Evolutionary conservation across 768 basidiomycete species (phyloP), one percentile per base, ranked within the genome.

Genomic region (Gyrodon lividus): DNA sequence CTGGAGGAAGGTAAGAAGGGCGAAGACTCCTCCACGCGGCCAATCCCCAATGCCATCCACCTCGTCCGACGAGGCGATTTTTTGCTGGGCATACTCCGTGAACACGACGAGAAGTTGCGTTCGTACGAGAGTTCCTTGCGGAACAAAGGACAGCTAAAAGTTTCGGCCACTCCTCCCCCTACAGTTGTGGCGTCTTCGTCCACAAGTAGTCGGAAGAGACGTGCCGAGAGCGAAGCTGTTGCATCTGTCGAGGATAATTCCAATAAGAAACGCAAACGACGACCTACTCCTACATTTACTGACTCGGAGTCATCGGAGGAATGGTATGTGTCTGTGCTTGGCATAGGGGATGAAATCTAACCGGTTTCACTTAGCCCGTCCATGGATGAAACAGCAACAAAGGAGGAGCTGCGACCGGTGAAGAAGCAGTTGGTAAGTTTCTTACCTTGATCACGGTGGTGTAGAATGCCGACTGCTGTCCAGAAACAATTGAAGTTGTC

Each of bases 51-150:
- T 62, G 92, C 97, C 26, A 98, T 99, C 55, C 97, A 99, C 71
- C 87, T 99, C 43, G 96, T 98, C 37, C 88, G 97, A 45, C 83
- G 97, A 47, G 96, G 95, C 34, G 97, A 98, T 70, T 99, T 94
- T 72, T 81, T 98, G 52, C 76, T 93, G 55, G 76, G 88, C 52
- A 76, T 92, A 56, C 73, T 96, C 61, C 83, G 85, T 46, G 93
- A 95, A 70, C 85, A 92, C 71, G 86, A 91, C 63, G 92, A 93
- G 76, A 92, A 91, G 78, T 74, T 93, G 70, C 87, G 87, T 69
- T 88, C 89, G 67, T 91, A 90, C 64, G 89, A 92, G 75, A 85
- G 79, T 64, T 87, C 86, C 57, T 75, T 91, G 58, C 81, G 85
- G 62, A 83, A 74, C 60, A 84, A 82, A 70, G 82, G 82, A 55